Conservation (phyloP, 306 rosid species). For the Cercis canadensis region DNA sequence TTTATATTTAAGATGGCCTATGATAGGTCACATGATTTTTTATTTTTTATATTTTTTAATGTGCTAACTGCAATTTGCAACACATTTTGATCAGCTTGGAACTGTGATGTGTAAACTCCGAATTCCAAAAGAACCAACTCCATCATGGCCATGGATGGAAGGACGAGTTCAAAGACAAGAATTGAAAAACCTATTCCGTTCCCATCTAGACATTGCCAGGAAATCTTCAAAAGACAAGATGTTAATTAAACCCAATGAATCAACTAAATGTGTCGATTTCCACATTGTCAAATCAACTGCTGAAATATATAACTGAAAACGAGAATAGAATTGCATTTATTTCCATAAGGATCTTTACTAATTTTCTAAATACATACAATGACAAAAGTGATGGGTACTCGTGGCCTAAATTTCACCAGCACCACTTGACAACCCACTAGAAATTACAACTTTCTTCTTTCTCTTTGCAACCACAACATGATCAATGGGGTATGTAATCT, state of each 20-base stretch:
- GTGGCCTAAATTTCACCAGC: slow-evolving; percentile 45
- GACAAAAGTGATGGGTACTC: slow-evolving; percentile 52
- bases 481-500: slow-evolving; percentile 46
- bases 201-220: neutral
- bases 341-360: slow-evolving; percentile 46
- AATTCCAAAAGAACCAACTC: no score
- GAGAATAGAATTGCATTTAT: slow-evolving; percentile 43
- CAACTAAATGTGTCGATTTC: neutral
- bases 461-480: slow-evolving; percentile 48
- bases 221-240: slow-evolving; percentile 6
- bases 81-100: neutral
- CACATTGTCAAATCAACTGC: slow-evolving; percentile 1
- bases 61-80: no score
- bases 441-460: slow-evolving; percentile 40
- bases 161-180: neutral
- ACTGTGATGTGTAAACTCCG: no score
- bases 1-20: no score
- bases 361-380: slow-evolving; percentile 51
- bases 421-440: slow-evolving; percentile 46
- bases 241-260: neutral
- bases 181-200: no score
- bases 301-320: slow-evolving; percentile 1
- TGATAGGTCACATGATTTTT: no score
- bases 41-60: no score
- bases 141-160: neutral